phyloP scores from a whole-genome alignment of 495 filamentous ascomycete genomes.

The Cercophora sp. region DNA sequence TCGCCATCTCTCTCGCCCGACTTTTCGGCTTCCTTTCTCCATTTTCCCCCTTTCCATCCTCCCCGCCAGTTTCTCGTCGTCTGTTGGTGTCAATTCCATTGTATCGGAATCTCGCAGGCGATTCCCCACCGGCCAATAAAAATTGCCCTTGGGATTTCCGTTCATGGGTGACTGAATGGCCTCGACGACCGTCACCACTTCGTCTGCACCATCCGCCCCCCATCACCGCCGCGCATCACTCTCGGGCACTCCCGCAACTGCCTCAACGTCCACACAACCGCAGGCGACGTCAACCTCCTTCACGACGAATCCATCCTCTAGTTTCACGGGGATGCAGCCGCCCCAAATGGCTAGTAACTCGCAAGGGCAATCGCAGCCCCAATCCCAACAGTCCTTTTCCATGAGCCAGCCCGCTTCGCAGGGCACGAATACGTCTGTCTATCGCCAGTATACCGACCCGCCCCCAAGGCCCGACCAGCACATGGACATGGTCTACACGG shows the following conservation, averaged over 20 bases:
- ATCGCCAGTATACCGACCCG: conserved; percentile 40
- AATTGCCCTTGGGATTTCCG: too few relatives aligned
- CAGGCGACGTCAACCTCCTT: background rate
- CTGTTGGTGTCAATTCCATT: background rate
- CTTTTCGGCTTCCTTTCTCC: background rate
- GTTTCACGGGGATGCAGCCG: conserved; percentile 21
- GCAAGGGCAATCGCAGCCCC: conserved; percentile 40
- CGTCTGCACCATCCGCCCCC: conserved; percentile 18
- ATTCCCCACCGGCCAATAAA: background rate
- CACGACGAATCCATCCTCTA: conserved; percentile 20
- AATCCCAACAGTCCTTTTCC: conserved; percentile 48
- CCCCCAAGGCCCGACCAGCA: conserved; percentile 44
- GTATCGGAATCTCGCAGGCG: too few relatives aligned
- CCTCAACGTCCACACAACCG: conserved; percentile 1
- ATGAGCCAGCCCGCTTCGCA: conserved; percentile 45
- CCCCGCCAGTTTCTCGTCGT: background rate
- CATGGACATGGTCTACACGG: too few relatives aligned
- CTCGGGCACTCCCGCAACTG: conserved; percentile 28
- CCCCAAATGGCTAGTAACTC: conserved; percentile 20
- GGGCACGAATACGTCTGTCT: conserved; percentile 21
- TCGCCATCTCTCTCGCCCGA: background rate
- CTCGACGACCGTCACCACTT: conserved; percentile 33
- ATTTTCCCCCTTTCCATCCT: background rate
- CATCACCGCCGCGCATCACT: conserved; percentile 28
- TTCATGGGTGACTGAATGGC: conserved; percentile 35